Base-by-base conservation (phyloP, 2,329 filamentous ascomycete genomes). In the Scleromitrula shiraiana region DNA sequence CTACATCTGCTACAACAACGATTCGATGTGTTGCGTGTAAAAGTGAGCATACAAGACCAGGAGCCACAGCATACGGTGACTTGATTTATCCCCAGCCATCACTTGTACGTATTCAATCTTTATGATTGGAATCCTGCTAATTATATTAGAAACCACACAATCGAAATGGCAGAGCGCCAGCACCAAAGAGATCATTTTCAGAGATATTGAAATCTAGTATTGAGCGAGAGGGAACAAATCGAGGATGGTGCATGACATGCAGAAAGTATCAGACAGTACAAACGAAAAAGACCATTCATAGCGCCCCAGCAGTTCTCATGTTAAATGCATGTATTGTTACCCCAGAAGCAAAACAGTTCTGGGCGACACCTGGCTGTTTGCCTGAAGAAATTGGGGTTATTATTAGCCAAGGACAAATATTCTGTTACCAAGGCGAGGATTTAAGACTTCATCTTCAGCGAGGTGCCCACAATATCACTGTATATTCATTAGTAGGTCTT, bases 341-440 rank as follows among this genome's bases (percentile, higher is more conserved):
- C 38, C 76, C 81, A 2, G 85, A 91, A 54, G 80, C 88, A 29
- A 83, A 83, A 58, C 77, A 85, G 50, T 74, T 95, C 14, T 98
- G 94, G 94, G 80, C 87, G 1, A 88, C 82, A 10, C 88, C 88
- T 0, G 88, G 87, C 14, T 98, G 91, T 83, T 72, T 98, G 10
- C 93, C 93, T 0, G 85, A 93, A 61, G 89, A 97, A 64, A 90
- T 98, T 59, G 93, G 93, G 30, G 80, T 98, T 60, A 87, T 95
- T 49, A 80, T 95, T 49, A 87, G 94, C 51, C 80, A 87, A 59
- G 88, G 88, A n/a, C 87, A 95, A 61, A 87, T 97, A 62, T 90
- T 88, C 66, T 96, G 90, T 66, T 97, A 89, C 55, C 90, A 98
- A 66, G 91, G 93, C 2, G 84, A 95, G 45, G 90, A 97, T 59